Percentiles rank a stretch among this genome's conserved stretches.
Conservation (phyloP, 1,284 basidiomycete genomes). For the Abortiporus biennis region DNA sequence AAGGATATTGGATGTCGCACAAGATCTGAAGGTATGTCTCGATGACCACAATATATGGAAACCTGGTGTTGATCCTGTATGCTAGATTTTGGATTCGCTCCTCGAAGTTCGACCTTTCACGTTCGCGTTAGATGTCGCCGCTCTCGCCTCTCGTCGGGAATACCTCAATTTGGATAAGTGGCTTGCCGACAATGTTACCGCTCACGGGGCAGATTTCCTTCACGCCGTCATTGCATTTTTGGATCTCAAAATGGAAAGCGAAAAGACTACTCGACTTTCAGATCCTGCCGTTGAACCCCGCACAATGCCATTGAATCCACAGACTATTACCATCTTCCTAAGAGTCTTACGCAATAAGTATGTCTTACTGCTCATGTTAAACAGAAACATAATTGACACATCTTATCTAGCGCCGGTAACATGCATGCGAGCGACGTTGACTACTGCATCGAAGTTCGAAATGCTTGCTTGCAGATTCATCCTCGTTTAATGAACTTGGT, state of each 20-base stretch:
- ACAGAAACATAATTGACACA: constrained; percentile 7
- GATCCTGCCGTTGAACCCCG: constrained; percentile 75
- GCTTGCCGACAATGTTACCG: constrained; percentile 82
- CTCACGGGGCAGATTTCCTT: constrained; percentile 82
- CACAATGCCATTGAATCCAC: constrained; percentile 78
- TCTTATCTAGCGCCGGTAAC: constrained; percentile 44
- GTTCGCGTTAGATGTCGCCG: constrained; percentile 90
- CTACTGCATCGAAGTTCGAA: constrained; percentile 89
- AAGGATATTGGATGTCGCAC: constrained; percentile 90
- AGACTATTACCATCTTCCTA: constrained; percentile 89
- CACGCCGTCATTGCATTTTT: constrained; percentile 84
- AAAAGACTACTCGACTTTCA: constrained; percentile 73
- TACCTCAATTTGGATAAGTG: constrained; percentile 96
- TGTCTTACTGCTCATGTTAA: constrained; percentile 19
- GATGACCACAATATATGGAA: background rate
- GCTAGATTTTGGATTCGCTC: constrained; percentile 82
- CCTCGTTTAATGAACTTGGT: constrained; percentile 95
- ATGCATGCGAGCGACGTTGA: constrained; percentile 79
- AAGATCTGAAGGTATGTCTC: constrained; percentile 79
- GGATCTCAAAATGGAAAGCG: constrained; percentile 87
- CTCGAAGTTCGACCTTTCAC: constrained; percentile 84
- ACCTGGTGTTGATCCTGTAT: background rate
- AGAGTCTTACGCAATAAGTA: constrained; percentile 79
- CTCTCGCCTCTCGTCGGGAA: constrained; percentile 88
- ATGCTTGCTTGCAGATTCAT: constrained; percentile 91